These are phyloP conservation scores for Phanerodontia chrysosporium DNA, from an alignment of 768 basidiomycete genomes.

Conservation along the genomic window DNA sequence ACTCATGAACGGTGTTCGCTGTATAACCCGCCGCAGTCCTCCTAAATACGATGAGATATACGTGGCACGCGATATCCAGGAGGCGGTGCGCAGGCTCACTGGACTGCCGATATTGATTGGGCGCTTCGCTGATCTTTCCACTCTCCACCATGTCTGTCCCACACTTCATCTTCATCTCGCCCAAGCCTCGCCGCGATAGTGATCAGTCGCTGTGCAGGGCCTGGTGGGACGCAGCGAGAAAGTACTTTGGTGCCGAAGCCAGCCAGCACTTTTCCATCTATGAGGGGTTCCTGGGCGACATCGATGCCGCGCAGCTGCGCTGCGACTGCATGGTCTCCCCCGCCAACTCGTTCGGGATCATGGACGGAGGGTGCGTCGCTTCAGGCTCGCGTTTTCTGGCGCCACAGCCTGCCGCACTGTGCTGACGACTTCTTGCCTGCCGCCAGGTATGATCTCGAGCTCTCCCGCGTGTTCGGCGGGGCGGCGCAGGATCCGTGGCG, in stretches of 20 bases:
- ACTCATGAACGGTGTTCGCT: too few species aligned
- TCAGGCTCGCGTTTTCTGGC: background rate
- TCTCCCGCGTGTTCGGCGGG: constrained; percentile 13
- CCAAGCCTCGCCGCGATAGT: background rate
- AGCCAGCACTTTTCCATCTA: background rate
- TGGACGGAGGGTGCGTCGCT: constrained; percentile 18
- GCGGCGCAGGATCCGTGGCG: constrained; percentile 12
- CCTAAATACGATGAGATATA: too few species aligned
- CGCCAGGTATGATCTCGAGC: constrained; percentile 17
- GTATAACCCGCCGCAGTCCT: too few species aligned
- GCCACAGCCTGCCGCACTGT: too few species aligned
- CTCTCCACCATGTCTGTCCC: background rate
- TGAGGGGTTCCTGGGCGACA: background rate
- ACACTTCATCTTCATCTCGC: constrained; percentile 6
- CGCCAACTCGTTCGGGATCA: constrained; percentile 20
- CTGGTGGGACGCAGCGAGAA: background rate
- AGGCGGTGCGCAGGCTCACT: background rate
- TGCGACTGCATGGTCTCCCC: constrained; percentile 20
- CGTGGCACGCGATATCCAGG: background rate
- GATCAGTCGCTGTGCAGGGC: background rate
- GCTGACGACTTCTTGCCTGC: too few species aligned
- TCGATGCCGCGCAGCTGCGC: background rate
- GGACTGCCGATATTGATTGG: too few species aligned
- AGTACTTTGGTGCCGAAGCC: background rate
- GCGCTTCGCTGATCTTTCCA: background rate